These are phyloP conservation scores for Solanum sejunctum DNA, from an alignment of 257 asterid genomes.

Conservation along the genomic window DNA sequence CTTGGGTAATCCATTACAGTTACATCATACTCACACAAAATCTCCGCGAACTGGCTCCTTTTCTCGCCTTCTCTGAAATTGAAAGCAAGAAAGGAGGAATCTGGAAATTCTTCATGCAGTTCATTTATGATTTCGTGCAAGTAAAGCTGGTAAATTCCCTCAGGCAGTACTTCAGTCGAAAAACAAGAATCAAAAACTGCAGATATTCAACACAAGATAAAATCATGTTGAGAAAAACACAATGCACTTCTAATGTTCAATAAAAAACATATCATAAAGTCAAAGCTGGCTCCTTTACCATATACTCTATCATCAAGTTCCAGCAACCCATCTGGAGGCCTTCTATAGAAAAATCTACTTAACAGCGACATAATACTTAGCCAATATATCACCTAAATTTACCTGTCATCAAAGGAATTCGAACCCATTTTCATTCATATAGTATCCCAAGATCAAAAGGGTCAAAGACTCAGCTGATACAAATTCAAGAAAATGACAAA, in stretches of 20 bases:
- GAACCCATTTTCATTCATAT: background rate
- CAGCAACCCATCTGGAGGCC: conserved; percentile 95
- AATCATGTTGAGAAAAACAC: background rate
- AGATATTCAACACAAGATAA: conserved; percentile 8
- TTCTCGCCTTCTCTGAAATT: conserved; percentile 96
- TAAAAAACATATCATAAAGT: background rate
- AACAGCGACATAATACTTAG: conserved; percentile 56
- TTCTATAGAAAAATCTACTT: conserved; percentile 87
- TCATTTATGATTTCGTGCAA: conserved; percentile 82
- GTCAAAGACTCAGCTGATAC: background rate
- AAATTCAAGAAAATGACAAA: background rate
- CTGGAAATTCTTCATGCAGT: conserved; percentile 79
- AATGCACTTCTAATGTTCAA: background rate
- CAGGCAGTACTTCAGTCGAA: conserved; percentile 91
- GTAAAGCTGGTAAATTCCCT: conserved; percentile 82
- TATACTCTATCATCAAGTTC: conserved; percentile 86
- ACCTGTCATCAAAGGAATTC: background rate
- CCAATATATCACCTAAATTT: conserved; percentile 10
- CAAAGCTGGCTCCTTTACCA: conserved; percentile 31
- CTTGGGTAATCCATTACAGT: conserved; percentile 93
- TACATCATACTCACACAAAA: conserved; percentile 76
- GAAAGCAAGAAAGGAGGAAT: conserved; percentile 83
- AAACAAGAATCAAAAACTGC: conserved; percentile 98
- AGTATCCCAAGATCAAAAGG: background rate
- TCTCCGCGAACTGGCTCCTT: conserved; percentile 79